Percentiles rank a stretch among this genome's conserved stretches.
These are phyloP conservation scores for Ceratobasidium sp. DNA, from an alignment of 1,284 basidiomycete genomes.

Conservation along the genomic window DNA sequence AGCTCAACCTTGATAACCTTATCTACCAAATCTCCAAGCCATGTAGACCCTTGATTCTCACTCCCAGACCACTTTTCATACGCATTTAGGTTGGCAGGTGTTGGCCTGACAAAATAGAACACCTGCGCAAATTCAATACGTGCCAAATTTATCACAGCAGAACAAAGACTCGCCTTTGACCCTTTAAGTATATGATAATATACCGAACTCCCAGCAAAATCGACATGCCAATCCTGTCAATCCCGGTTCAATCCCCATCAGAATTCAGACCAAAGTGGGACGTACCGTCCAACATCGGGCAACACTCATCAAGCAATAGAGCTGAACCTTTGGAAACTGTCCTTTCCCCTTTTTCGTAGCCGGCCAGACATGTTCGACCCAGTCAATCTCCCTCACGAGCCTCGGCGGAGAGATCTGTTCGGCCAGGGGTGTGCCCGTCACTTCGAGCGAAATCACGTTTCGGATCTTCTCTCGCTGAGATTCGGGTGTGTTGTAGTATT, in stretches of 20 bases:
- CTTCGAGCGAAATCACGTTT: conserved; percentile 90
- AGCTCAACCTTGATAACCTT: conserved; percentile 87
- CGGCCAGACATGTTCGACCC: conserved; percentile 97
- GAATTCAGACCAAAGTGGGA: conserved; percentile 31
- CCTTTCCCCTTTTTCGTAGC: conserved; percentile 73
- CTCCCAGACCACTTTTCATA: conserved; percentile 91
- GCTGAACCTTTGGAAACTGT: conserved; percentile 92
- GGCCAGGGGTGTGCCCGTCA: conserved; percentile 77
- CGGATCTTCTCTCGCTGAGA: conserved; percentile 79
- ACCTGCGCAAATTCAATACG: conserved; percentile 58
- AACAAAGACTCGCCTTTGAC: conserved; percentile 63
- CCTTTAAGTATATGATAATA: conserved; percentile 91
- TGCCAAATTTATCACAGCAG: conserved; percentile 36
- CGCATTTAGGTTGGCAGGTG: conserved; percentile 84
- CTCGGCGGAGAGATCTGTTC: conserved; percentile 82
- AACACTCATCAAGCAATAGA: conserved; percentile 95
- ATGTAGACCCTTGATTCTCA: conserved; percentile 80
- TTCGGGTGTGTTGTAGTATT: conserved; percentile 77
- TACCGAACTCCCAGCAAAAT: conserved; percentile 94
- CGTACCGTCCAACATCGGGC: conserved; percentile 88
- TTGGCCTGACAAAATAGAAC: conserved; percentile 95
- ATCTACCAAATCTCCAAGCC: conserved; percentile 91
- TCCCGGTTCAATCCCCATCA: background rate
- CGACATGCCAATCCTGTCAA: conserved; percentile 90
- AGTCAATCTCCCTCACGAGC: conserved; percentile 89